Evolutionary conservation across 2,329 filamentous ascomycete species (phyloP).

Genomic region (Parafenestella ontariensis): DNA sequence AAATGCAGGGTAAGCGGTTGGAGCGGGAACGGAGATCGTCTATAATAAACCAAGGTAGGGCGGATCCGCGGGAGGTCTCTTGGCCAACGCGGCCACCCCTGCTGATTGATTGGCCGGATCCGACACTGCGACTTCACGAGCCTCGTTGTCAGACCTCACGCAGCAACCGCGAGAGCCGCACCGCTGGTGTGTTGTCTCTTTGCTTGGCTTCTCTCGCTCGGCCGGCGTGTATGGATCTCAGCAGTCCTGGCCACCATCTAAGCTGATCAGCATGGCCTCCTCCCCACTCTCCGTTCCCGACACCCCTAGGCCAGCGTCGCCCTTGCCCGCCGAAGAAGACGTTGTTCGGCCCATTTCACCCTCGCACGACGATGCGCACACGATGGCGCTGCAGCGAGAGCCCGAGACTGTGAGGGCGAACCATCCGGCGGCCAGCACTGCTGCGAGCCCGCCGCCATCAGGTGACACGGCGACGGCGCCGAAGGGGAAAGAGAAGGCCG

Average conservation of each 20-base stretch:
- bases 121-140: slow-evolving; percentile 13
- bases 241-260: slow-evolving; percentile 33
- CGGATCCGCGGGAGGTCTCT: slow-evolving; percentile 21
- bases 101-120: slow-evolving; percentile 17
- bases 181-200: slow-evolving; percentile 28
- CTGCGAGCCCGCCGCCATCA: slow-evolving; percentile 9
- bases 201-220: slow-evolving; percentile 24
- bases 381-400: slow-evolving; percentile 16
- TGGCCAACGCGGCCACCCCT: slow-evolving; percentile 11
- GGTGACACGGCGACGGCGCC: slow-evolving; percentile 51
- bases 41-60: slow-evolving; percentile 7
- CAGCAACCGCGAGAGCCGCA: slow-evolving; percentile 28
- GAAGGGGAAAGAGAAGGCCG: slow-evolving; percentile 57
- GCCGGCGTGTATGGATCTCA: slow-evolving; percentile 39
- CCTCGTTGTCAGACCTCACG: slow-evolving; percentile 28
- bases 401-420: slow-evolving; percentile 19
- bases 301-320: slow-evolving; percentile 38
- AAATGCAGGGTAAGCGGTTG: slow-evolving; percentile 21
- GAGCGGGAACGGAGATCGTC: slow-evolving; percentile 17
- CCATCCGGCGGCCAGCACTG: slow-evolving; percentile 9
- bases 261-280: slow-evolving; percentile 42
- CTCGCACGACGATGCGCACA: slow-evolving; percentile 31
- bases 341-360: slow-evolving; percentile 23
- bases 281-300: slow-evolving; percentile 38
- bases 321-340: slow-evolving; percentile 35